Evolutionary conservation across 495 filamentous ascomycete genomes (phyloP).

Genomic region (Penicillium desertorum): DNA sequence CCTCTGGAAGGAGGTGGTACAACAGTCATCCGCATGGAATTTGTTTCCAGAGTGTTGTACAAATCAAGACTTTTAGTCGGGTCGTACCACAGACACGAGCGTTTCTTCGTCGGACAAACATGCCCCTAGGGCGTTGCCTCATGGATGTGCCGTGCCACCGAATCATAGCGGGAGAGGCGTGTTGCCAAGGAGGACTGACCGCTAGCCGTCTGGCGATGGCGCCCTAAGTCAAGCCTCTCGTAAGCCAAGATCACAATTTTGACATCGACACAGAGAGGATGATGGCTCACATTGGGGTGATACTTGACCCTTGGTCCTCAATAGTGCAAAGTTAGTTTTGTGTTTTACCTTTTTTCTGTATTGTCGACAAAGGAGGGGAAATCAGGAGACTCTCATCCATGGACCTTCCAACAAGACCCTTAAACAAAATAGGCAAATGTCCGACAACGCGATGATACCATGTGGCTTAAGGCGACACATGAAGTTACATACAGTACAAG

Average conservation of each 20-base stretch:
- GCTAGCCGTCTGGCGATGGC: not conserved
- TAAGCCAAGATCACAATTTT: not conserved
- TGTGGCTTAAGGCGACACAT: constrained; percentile 23
- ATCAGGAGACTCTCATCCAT: not conserved
- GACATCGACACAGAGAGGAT: not conserved
- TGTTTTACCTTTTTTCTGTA: not conserved
- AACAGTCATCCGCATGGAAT: not conserved
- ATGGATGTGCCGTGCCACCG: not conserved
- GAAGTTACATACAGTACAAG: constrained; percentile 25
- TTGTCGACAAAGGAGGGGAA: not conserved
- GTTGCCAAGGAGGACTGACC: constrained; percentile 1
- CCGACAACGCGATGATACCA: constrained; percentile 25
- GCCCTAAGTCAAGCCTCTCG: not conserved
- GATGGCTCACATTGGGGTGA: not conserved
- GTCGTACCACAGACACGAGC: not conserved
- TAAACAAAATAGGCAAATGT: constrained; percentile 9
- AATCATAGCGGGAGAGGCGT: constrained; percentile 5
- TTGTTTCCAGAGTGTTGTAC: not conserved
- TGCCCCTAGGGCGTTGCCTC: not conserved
- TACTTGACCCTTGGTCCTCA: constrained; percentile 4
- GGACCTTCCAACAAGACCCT: not conserved
- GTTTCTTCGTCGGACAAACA: not conserved
- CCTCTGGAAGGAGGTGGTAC: not conserved
- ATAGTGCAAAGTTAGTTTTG: not conserved
- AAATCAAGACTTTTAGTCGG: not conserved